These are phyloP conservation scores for Aspergillus piperis DNA, from an alignment of 2,329 filamentous ascomycete genomes.

Conservation along the genomic window DNA sequence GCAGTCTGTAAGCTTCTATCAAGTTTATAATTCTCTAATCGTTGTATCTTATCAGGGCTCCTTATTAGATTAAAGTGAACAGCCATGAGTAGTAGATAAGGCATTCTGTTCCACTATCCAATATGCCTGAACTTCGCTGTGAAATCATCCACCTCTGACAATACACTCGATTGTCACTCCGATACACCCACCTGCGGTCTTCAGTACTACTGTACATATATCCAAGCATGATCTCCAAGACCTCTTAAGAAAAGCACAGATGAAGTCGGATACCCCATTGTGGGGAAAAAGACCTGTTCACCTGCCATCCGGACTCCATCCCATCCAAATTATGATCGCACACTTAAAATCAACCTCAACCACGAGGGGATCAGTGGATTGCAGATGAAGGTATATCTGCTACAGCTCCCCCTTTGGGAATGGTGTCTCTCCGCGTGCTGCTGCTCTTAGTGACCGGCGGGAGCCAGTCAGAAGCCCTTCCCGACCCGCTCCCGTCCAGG, in stretches of 20 bases:
- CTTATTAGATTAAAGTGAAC: neutral
- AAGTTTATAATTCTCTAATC: neutral
- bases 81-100: too few relatives aligned
- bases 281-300: neutral
- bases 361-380: conserved; percentile 30
- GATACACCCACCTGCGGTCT: neutral
- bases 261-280: neutral
- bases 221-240: neutral
- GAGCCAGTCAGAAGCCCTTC: conserved; percentile 14
- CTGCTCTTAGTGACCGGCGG: conserved; percentile 9
- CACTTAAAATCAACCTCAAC: neutral
- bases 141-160: neutral
- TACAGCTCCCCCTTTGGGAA: conserved; percentile 39
- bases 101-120: too few relatives aligned
- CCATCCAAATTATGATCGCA: neutral
- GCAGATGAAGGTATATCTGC: conserved; percentile 2
- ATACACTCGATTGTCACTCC: neutral
- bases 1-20: neutral
- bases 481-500: conserved; percentile 5
- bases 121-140: neutral
- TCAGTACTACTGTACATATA: neutral
- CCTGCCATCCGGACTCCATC: neutral
- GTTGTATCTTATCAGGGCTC: neutral
- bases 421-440: conserved; percentile 21
- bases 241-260: neutral